phyloP scores from a whole-genome alignment of 73 alveolate species.

The Paramecium tetraurelia region DNA sequence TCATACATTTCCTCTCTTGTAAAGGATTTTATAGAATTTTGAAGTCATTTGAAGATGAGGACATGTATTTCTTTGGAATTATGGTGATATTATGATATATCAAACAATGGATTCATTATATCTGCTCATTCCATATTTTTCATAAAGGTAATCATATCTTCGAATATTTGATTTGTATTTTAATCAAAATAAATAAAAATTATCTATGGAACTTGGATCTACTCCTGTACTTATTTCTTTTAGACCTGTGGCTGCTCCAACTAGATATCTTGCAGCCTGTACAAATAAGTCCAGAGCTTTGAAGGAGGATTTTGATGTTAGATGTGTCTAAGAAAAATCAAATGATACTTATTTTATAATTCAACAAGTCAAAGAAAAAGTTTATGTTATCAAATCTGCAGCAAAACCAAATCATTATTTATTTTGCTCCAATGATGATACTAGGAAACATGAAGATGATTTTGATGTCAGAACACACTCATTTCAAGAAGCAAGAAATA shows the following conservation, averaged over 20 bases:
- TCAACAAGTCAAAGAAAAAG: neutral
- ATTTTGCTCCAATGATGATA: slow-evolving; percentile 52
- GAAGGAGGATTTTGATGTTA: slow-evolving; percentile 47
- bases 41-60: no score
- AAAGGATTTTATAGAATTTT: no score
- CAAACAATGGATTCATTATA: neutral
- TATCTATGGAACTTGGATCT: neutral
- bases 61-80: no score
- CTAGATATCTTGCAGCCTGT: neutral
- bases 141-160: neutral
- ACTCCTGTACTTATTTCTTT: neutral
- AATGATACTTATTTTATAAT: neutral
- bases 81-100: no score
- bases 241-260: slow-evolving; percentile 1
- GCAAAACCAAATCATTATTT: slow-evolving; percentile 36
- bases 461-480: slow-evolving; percentile 59
- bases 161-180: neutral
- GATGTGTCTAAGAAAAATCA: slow-evolving; percentile 6
- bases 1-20: no score
- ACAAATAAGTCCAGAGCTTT: slow-evolving; percentile 36
- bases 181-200: neutral
- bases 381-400: slow-evolving; percentile 17
- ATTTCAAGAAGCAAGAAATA: slow-evolving; percentile 50
- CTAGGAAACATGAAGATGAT: slow-evolving; percentile 25
- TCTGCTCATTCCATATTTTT: neutral